phyloP scores from a whole-genome alignment of 2,329 filamentous ascomycete species.

The Colletotrichum ledebouriae region DNA sequence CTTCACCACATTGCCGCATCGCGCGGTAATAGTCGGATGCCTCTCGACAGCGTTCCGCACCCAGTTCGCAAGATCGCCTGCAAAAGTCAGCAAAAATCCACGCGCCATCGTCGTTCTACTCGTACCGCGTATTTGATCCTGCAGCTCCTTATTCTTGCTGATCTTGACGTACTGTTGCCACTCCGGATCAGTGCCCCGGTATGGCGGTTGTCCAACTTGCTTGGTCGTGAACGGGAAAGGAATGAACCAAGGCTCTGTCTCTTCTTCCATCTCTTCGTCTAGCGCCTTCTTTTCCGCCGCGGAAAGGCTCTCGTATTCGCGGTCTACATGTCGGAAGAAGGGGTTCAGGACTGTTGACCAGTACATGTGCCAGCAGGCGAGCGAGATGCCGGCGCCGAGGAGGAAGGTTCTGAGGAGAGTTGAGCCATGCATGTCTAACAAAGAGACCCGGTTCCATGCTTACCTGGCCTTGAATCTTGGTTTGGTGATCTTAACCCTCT shows the following conservation, averaged over 20 bases:
- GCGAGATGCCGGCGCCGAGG: slow-evolving; percentile 51
- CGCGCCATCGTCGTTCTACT: slow-evolving; percentile 19
- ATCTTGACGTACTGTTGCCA: slow-evolving; percentile 72
- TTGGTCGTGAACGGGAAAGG: slow-evolving; percentile 72
- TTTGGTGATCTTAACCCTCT: slow-evolving; percentile 41
- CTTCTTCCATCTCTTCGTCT: slow-evolving; percentile 55
- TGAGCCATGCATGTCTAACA: neutral
- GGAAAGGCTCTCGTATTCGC: slow-evolving; percentile 57
- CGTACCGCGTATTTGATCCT: slow-evolving; percentile 56
- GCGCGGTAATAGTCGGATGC: slow-evolving; percentile 57
- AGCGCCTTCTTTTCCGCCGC: slow-evolving; percentile 59
- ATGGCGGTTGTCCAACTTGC: slow-evolving; percentile 62
- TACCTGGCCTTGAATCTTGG: slow-evolving; percentile 33
- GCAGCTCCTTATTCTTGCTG: slow-evolving; percentile 64
- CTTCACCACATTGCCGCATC: slow-evolving; percentile 62
- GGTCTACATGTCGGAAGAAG: slow-evolving; percentile 57
- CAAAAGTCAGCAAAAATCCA: slow-evolving; percentile 44
- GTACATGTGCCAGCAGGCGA: slow-evolving; percentile 60
- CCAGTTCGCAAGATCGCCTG: slow-evolving; percentile 61
- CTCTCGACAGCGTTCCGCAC: slow-evolving; percentile 57
- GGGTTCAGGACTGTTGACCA: slow-evolving; percentile 61
- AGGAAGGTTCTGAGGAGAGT: slow-evolving; percentile 43
- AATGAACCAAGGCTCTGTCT: slow-evolving; percentile 67
- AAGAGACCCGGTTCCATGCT: neutral
- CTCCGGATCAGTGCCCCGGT: slow-evolving; percentile 71